Evolutionary conservation across 2,329 filamentous ascomycete genomes (phyloP), one percentile per base, ranked within the genome.

Genomic region (Alternaria hordeiaustralica): DNA sequence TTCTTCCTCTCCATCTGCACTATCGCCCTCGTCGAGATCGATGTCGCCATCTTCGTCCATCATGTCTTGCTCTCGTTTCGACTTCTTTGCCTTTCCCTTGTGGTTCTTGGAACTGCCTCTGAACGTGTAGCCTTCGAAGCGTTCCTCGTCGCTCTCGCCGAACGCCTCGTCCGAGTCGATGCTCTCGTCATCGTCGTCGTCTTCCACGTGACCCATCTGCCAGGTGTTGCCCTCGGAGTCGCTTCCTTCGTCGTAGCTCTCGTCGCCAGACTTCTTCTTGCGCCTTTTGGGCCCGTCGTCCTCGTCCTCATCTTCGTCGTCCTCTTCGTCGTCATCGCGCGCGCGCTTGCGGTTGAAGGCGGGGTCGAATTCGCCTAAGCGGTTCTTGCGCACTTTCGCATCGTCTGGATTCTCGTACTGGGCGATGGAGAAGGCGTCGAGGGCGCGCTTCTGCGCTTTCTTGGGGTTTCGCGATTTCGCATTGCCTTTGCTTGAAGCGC

Each of bases 171-270:
- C 90, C 69, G 88, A 90, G 75, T 92, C 89, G 60, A 92, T 82
- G 65, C 91, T 89, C 58, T 87, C 89, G 71, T 92, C 90, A 65
- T 91, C 86, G 57, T 90, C 89, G 47, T 86, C 87, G n/a, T 63
- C 59, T 53, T 86, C 87, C 21, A 90, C 88, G 51, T 89, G 83
- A 25, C 94, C 94, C 55, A 97, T 84, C 54, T 87, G 90, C 93
- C 93, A 97, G 74, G 92, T 89, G 72, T 96, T 92, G 21, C 93
- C 94, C 64, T 94, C 92, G 64, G 91, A 93, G 75, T 97, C 94
- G 70, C 90, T 94, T 10, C 92, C 92, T 67, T 90, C 89, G 61
- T 90, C 89, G n/a, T 70, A 71, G 59, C 94, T 92, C 15, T 86
- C 85, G 26, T 83, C 78, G 41, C 63, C 72, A 23, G 67, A 68